Conservation (phyloP, 2,329 filamentous ascomycete genomes). For the Anisogramma anomala region DNA sequence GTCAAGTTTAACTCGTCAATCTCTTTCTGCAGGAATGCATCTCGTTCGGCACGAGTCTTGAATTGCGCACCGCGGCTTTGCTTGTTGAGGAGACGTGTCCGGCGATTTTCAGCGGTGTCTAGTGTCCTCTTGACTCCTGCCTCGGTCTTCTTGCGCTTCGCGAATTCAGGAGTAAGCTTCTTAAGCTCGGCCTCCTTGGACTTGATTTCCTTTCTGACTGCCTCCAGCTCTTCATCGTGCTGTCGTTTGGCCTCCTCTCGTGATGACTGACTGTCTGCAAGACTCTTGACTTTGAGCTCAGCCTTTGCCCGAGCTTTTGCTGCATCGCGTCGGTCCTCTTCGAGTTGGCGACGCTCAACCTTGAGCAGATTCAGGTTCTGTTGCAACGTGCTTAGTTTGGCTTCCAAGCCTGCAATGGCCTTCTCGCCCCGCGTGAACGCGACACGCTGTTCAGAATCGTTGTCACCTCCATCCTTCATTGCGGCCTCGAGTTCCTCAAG, state of each 20-base stretch:
- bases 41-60: conserved; percentile 76
- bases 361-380: conserved; percentile 75
- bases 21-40: conserved; percentile 69
- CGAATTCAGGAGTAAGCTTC: conserved; percentile 65
- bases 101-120: conserved; percentile 61
- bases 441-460: conserved; percentile 68
- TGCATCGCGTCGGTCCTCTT: conserved; percentile 76
- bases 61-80: conserved; percentile 83
- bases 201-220: conserved; percentile 63
- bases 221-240: conserved; percentile 59
- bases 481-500: conserved; percentile 75
- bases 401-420: conserved; percentile 63
- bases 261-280: conserved; percentile 71
- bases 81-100: conserved; percentile 77
- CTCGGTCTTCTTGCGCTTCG: conserved; percentile 61
- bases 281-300: conserved; percentile 71
- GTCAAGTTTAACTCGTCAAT: conserved; percentile 69
- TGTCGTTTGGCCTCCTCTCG: conserved; percentile 61
- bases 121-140: conserved; percentile 58
- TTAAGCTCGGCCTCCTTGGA: conserved; percentile 66
- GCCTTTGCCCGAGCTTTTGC: conserved; percentile 72
- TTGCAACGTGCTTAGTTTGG: conserved; percentile 66
- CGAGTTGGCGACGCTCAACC: conserved; percentile 75
- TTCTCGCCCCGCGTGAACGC: conserved; percentile 69
- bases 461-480: conserved; percentile 71